These are phyloP conservation scores for Wilhelminamyces savonicus DNA, from an alignment of 805 yeast genomes.

Conservation along the genomic window DNA sequence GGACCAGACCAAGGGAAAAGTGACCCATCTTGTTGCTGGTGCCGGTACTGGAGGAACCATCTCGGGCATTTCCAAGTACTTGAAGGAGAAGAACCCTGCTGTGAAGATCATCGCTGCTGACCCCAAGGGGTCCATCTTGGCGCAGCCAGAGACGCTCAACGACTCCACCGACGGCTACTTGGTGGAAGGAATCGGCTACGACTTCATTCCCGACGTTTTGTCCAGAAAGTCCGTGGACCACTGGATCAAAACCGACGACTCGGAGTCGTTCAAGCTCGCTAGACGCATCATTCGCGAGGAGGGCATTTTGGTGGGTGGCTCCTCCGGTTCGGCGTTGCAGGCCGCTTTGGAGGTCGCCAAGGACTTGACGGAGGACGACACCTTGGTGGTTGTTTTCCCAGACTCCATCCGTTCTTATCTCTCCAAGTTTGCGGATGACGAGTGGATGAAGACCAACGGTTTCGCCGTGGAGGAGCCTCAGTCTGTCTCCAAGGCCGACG, in stretches of 20 bases:
- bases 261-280: conserved; percentile 72
- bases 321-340: conserved; percentile 77
- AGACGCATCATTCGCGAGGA: conserved; percentile 78
- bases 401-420: conserved; percentile 83
- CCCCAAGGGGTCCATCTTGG: conserved; percentile 82
- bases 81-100: conserved; percentile 64
- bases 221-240: conserved; percentile 58
- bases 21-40: conserved; percentile 78
- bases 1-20: conserved; percentile 67
- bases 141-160: conserved; percentile 70
- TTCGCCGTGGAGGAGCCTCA: conserved; percentile 52
- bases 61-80: conserved; percentile 77
- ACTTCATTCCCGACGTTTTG: conserved; percentile 78
- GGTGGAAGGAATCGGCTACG: conserved; percentile 91
- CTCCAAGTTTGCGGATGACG: conserved; percentile 84
- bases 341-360: conserved; percentile 69
- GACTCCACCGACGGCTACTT: conserved; percentile 52
- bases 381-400: conserved; percentile 76
- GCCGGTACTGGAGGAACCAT: conserved; percentile 98
- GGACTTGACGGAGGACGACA: conserved; percentile 65
- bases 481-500: conserved; percentile 37
- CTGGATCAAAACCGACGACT: conserved; percentile 85
- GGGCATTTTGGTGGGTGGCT: conserved; percentile 87
- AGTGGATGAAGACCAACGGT: conserved; percentile 79
- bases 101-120: conserved; percentile 73